Evolutionary conservation across 192 early-diverging fungal species (phyloP), one percentile per base, ranked within the genome.

Genomic region (Coemansia erecta): DNA sequence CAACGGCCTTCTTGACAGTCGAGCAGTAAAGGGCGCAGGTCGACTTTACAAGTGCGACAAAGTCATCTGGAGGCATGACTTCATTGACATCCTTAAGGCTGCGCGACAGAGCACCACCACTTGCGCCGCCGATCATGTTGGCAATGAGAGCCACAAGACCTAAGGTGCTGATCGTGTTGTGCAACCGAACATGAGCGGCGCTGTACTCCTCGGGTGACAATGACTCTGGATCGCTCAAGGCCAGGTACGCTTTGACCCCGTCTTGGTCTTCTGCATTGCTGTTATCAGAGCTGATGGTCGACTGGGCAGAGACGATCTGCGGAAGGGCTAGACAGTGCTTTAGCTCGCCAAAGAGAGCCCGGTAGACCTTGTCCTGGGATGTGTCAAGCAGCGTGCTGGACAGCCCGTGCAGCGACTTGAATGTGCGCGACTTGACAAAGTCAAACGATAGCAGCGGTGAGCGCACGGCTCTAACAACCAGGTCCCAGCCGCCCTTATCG

Each of bases 351-450:
- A 80, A 68, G 13, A 80, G 54, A 12, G 58, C 67, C 35, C 48
- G 52, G 48, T 75, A 75, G 17, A 74, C 68, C 42, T 53, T 52
- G 33, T 74, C 72, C 40, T 72, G 70, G 39, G 77, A 67, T 7
- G 71, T 74, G 45, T 80, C 77, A 21, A 80, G 59, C 24, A 80
- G 64, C 26, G 65, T 60, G 53, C 72, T 71, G 37, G 72, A 63
- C 51, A 80, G 50, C 0, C 72, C 77, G 17, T 70, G 64, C 64
- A 80, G 62, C 40, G 72, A 71, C 56, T 75, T 61, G 56, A 75
- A 74, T 21, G 71, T 67, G 41, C 72, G 77, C 43, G 77, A 74
- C 63, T 74, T 80, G 24, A 68, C 69, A 68, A 80, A 74, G 55
- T 66, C 64, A 45, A 80, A 80, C 11, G 77, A 65, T 43, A 80